Evolutionary conservation across 2,329 filamentous ascomycete species (phyloP), one percentile per base, ranked within the genome.

Genomic region (Pestalotiopsis sp.): DNA sequence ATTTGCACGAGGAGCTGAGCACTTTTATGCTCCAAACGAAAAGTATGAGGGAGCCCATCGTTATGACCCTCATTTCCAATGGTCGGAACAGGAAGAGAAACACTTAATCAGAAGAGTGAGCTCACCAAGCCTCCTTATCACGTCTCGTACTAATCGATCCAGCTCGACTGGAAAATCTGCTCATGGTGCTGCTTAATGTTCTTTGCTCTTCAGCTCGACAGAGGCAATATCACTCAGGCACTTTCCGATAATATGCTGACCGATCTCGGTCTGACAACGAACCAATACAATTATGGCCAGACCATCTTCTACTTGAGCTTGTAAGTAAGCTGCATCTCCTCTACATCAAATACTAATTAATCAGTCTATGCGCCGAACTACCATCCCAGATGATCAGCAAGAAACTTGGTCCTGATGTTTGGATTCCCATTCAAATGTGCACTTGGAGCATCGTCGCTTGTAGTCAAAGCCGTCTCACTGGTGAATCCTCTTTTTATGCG

Each of bases 121-220:
- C 39, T 17, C 35, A 4, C 1, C 24, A 58, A 4, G 9, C 22
- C 14, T n/a, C 56, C 22, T 26, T 2, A 14, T 26, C 9, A 13
- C 24, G 9, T 55, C 39, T 38, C 22, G 13, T 6, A 57, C 26
- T 35, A n/a, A 20, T 11, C n/a, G 5, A 17, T 3, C 5, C 48
- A 68, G 67, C 60, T 87, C 56, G 85, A 88, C 69, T 80, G 80
- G 68, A 80, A 79, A 39, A 85, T 88, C 55, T 84, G 81, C 64
- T 72, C 79, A 0, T 87, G 84, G 81, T 81, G 84, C 0, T 87
- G 85, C 70, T 72, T 87, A 22, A 85, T 85, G 78, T 86, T 86
- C 75, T 84, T 86, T 66, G 82, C 84, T 0, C 75, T 87, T 1
- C 82, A 88, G 63, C 77, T 87, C 20, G 83, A 86, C 70, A 74